Base-by-base conservation (phyloP, 1,139 yeast species). In the Taphrina flavorubra region DNA sequence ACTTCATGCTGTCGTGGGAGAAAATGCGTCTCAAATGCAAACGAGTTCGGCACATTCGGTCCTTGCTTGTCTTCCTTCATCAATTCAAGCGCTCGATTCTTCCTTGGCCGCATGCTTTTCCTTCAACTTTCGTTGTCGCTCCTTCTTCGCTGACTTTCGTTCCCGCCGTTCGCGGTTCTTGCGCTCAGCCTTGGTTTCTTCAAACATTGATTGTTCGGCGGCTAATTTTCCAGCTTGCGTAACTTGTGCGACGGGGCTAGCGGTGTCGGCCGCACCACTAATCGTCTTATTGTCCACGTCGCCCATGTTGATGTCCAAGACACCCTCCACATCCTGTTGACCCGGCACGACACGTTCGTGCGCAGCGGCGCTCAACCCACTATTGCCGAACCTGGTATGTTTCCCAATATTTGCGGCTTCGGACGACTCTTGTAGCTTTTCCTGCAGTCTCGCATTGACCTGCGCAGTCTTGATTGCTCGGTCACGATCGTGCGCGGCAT, bases 381-480 rank as follows among this genome's bases (percentile, higher is more conserved):
- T 63, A 20, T 63, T 63, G 7, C 55, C 61, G 42, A 63, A 63
- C 16, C 67, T 34, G 18, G 67, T 63, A 36, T 63, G 67, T 39
- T 55, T 63, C 10, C 67, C 67, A 18, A 63, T 37, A 16, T 51
- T 42, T 16, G 59, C 59, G 3, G 42, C 51, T 14, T 60, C 47
- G 14, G 57, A 49, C 10, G 57, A 40, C 34, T 51, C 53, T 20
- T 37, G 53, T 14, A 63, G 47, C 6, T 13, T 42, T 36, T 42
- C 67, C 37, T 63, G 60, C 20, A 63, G 16, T 14, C 42, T 11
- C 36, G 36, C 51, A 55, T 63, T 63, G 46, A 42, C 36, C 13
- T 57, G 53, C 2, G 60, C 61, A 14, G 59, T 57, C 25, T 40
- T 47, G 37, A 55, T 13, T 18, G 55, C 67, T 14, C 67, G 36